Evolutionary conservation across 208 protist genomes (phyloP).

Genomic region (Crithidia brevicula): DNA sequence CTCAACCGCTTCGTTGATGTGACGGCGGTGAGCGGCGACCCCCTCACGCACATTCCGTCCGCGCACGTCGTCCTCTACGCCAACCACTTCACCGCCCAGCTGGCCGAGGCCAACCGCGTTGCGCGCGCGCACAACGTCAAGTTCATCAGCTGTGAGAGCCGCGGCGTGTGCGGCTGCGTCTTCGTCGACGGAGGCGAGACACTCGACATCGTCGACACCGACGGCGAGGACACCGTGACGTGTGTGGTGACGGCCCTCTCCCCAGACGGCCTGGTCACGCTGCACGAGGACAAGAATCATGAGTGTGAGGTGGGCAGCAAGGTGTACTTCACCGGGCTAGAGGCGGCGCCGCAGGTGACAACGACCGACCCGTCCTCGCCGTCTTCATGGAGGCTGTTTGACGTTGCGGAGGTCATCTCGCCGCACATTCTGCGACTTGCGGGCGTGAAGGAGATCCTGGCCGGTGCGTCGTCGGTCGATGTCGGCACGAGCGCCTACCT

Average conservation of each 20-base stretch:
- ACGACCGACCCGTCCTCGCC: constrained; percentile 26
- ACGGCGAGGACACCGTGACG: constrained; percentile 84
- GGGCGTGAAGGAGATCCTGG: constrained; percentile 34
- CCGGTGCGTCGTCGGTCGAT: constrained; percentile 29
- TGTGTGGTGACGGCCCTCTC: constrained; percentile 82
- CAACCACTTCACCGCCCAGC: constrained; percentile 61
- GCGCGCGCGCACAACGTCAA: constrained; percentile 68
- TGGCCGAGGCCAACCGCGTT: constrained; percentile 57
- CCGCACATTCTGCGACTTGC: constrained; percentile 70
- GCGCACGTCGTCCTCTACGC: constrained; percentile 83
- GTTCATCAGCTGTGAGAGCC: constrained; percentile 86
- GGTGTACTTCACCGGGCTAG: constrained; percentile 85
- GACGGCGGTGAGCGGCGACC: constrained; percentile 32
- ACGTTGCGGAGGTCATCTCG: constrained; percentile 75
- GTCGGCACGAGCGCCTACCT: constrained; percentile 84
- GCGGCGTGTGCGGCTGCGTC: constrained; percentile 75
- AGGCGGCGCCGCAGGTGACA: constrained; percentile 50
- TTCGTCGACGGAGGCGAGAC: constrained; percentile 83
- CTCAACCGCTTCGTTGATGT: constrained; percentile 91
- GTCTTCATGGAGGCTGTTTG: constrained; percentile 57
- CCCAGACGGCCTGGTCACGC: constrained; percentile 69
- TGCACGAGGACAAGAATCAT: constrained; percentile 90
- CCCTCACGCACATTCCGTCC: constrained; percentile 29
- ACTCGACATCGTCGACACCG: constrained; percentile 74
- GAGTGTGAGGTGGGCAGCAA: constrained; percentile 83